A percentile compares a stretch with the other conserved stretches of the same genome.
These are phyloP conservation scores for Aspergillus neotritici DNA, from an alignment of 2,329 filamentous ascomycete species.

Conservation along the genomic window DNA sequence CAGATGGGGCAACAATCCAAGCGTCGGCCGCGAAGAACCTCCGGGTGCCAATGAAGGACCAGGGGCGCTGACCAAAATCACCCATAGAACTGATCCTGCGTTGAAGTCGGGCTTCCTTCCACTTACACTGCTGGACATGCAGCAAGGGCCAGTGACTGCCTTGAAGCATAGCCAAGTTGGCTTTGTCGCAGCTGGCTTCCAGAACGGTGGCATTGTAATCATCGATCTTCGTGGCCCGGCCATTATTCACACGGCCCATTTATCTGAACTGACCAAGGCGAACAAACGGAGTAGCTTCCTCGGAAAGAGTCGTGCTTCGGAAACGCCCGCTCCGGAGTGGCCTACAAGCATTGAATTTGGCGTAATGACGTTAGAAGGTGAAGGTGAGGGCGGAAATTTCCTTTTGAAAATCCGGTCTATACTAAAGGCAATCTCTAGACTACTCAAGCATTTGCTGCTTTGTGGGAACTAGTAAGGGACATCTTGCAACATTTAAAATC, in stretches of 20 bases:
- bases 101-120: conserved; percentile 79
- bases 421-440: conserved; percentile 41
- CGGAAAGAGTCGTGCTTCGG: conserved; percentile 46
- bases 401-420: neutral
- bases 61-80: conserved; percentile 69
- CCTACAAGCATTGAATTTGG: conserved; percentile 82
- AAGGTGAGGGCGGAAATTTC: conserved; percentile 47
- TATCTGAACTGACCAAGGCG: conserved; percentile 69
- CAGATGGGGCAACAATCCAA: conserved; percentile 76
- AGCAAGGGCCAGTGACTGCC: conserved; percentile 72
- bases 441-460: conserved; percentile 94
- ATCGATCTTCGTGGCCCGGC: conserved; percentile 83
- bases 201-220: conserved; percentile 72
- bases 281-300: conserved; percentile 69
- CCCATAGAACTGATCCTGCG: conserved; percentile 62
- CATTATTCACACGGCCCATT: conserved; percentile 69
- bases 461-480: conserved; percentile 79
- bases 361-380: conserved; percentile 87
- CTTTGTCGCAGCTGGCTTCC: conserved; percentile 81
- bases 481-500: conserved; percentile 83
- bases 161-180: conserved; percentile 85
- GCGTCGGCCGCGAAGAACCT: conserved; percentile 59
- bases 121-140: conserved; percentile 73
- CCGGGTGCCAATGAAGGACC: conserved; percentile 53
- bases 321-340: conserved; percentile 59